A percentile compares a stretch with the other conserved stretches of the same genome.
phyloP scores from a whole-genome alignment of 2,329 filamentous ascomycete species.

The Lecanicillium sp. region DNA sequence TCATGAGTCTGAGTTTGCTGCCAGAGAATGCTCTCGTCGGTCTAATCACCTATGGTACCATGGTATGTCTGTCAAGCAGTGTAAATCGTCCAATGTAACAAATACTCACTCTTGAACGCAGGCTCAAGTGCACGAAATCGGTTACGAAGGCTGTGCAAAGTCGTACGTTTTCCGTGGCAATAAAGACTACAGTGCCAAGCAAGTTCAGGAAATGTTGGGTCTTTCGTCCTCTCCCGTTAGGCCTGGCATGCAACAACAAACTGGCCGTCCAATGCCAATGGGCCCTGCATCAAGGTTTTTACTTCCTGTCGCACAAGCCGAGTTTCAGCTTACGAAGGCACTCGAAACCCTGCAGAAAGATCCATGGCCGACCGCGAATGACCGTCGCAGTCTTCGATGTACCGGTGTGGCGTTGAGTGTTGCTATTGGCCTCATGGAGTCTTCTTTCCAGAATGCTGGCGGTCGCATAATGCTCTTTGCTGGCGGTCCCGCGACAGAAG shows the following conservation, averaged over 20 bases:
- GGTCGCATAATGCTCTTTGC: conserved; percentile 96
- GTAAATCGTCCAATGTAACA: background rate
- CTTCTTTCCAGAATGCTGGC: conserved; percentile 90
- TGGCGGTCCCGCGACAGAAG: conserved; percentile 89
- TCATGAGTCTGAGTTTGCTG: conserved; percentile 76
- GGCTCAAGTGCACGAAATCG: conserved; percentile 95
- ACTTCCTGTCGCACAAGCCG: conserved; percentile 87
- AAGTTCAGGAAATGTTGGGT: conserved; percentile 99
- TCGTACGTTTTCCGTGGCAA: conserved; percentile 96
- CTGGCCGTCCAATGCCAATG: conserved; percentile 67
- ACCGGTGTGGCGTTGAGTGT: conserved; percentile 96
- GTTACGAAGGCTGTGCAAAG: conserved; percentile 96
- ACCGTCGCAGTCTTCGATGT: conserved; percentile 83
- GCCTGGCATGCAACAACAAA: conserved; percentile 65
- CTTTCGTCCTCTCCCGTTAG: conserved; percentile 65
- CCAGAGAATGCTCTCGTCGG: conserved; percentile 77
- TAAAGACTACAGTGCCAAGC: conserved; percentile 97
- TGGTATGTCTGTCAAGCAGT: conserved; percentile 47
- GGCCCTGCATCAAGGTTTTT: conserved; percentile 85
- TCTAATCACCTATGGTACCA: conserved; percentile 83
- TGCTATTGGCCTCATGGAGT: conserved; percentile 84
- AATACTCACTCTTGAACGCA: conserved; percentile 27
- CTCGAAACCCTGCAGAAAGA: conserved; percentile 94
- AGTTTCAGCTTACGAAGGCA: conserved; percentile 94
- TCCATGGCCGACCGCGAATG: conserved; percentile 93